These are phyloP conservation scores for Beauveria scarabaeidicola DNA, from an alignment of 2,329 filamentous ascomycete genomes.

Conservation along the genomic window DNA sequence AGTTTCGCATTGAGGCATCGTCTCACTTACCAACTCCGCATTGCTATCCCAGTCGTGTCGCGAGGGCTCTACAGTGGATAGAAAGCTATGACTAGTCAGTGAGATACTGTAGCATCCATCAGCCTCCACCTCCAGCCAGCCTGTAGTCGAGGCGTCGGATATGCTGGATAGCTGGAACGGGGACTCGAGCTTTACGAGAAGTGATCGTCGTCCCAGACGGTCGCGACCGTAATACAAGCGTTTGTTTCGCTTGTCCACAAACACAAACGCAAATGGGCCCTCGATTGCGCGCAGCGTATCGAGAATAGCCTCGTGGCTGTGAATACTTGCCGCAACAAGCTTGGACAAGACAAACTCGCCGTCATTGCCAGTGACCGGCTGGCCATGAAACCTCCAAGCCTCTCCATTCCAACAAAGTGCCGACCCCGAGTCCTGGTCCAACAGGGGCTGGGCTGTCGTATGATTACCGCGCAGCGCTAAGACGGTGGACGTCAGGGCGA, in stretches of 20 bases:
- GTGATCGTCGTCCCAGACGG: conserved; percentile 75
- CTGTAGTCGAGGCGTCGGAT: conserved; percentile 40
- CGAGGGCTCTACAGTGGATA: conserved; percentile 12
- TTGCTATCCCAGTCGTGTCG: conserved; percentile 25
- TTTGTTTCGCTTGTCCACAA: conserved; percentile 55
- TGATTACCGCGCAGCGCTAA: conserved; percentile 76
- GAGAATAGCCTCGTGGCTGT: conserved; percentile 31
- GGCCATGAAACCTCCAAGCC: conserved; percentile 66
- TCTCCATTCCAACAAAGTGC: conserved; percentile 96
- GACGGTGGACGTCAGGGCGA: conserved; percentile 74
- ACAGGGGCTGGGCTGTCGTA: conserved; percentile 65
- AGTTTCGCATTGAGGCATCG: background rate
- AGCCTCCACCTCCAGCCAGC: conserved; percentile 76
- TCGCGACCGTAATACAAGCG: conserved; percentile 78
- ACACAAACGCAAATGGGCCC: conserved; percentile 87
- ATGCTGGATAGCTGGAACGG: conserved; percentile 62
- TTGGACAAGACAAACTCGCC: conserved; percentile 58
- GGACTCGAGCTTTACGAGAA: conserved; percentile 50
- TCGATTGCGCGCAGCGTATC: conserved; percentile 52
- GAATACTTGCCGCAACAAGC: conserved; percentile 39
- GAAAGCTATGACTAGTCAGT: conserved; percentile 26
- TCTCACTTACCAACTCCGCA: conserved; percentile 37
- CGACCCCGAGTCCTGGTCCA: conserved; percentile 46
- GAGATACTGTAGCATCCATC: conserved; percentile 69
- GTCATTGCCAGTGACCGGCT: conserved; percentile 65